Evolutionary conservation across 129 eudicot genomes (phyloP).

Genomic region (Helianthus tuberosus): DNA sequence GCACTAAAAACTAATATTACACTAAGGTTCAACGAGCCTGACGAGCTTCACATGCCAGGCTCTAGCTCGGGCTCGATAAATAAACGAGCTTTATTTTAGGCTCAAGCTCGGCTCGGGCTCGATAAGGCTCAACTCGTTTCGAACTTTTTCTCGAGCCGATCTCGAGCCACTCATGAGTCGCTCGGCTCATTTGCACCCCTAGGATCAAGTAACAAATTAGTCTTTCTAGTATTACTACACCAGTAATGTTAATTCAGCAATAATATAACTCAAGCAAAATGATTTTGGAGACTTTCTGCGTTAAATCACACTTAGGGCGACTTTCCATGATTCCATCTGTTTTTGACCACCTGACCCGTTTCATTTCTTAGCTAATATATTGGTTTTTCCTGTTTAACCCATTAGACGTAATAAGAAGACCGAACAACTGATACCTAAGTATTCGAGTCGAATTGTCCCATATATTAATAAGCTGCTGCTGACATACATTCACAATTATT

Average conservation of each 20-base stretch:
- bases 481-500: conserved; percentile 4
- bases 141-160: no score
- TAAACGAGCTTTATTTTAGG: no score
- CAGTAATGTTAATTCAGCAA: not conserved
- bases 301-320: not conserved
- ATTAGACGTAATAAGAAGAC: not conserved
- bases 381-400: not conserved
- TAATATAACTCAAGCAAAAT: not conserved
- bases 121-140: no score
- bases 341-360: not conserved
- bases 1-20: no score
- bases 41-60: no score
- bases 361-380: not conserved
- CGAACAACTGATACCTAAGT: not conserved
- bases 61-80: no score
- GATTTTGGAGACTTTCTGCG: not conserved
- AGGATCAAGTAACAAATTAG: conserved; percentile 1
- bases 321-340: not conserved
- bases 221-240: not conserved
- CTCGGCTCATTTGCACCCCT: no score
- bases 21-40: no score
- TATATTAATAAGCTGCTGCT: not conserved
- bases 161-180: no score
- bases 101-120: no score
- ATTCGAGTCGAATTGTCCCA: not conserved